Base-by-base conservation (phyloP, 441 rosid genomes). In the Corymbia citriodora region DNA sequence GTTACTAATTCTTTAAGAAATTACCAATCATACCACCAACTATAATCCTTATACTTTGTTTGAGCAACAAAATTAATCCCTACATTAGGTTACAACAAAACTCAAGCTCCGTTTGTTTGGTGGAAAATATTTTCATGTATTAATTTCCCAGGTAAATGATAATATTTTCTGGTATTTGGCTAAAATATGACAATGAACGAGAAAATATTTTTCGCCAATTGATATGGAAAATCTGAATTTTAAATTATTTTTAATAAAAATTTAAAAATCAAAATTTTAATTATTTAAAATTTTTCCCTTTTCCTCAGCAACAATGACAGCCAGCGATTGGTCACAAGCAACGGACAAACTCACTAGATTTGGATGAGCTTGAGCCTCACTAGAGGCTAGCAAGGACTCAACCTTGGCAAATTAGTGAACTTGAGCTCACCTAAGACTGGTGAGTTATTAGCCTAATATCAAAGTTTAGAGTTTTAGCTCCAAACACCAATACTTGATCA, bases 361-460 rank as follows among this genome's bases (percentile, higher is more conserved):
- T 40, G 45, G 45, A 40, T 1, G 45, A 40, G 45, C 45, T 40
- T 5, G 6, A 40, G 45, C 45, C 45, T 40, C 45, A 40, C 45
- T 40, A 40, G 45, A 40, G 45, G 45, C 23, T 25, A 59, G n/a
- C 14, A 5, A 25, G n/a, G n/a, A 23, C 65, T 59, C 1, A 25
- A 1, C 11, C 25, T 25, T 59, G 13, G 2, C 65, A 59, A 59
- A 59, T 59, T 59, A 4, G 1, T 0, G 3, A 40, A 40, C 65
- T 25, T 9, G 3, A 57, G 65, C 29, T 59, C 5, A 25, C 11
- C 1, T 40, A 5, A 12, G 3, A 59, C 10, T 1, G 14, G 14
- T 5, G 0, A 4, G 0, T 12, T 6, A 29, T 59, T 59, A 59
- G 14, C 1, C n/a, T 25, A 0, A 13, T 59, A 2, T 13, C n/a